Base-by-base conservation (phyloP, 495 filamentous ascomycete species). In the Talaromyces wortmannii region DNA sequence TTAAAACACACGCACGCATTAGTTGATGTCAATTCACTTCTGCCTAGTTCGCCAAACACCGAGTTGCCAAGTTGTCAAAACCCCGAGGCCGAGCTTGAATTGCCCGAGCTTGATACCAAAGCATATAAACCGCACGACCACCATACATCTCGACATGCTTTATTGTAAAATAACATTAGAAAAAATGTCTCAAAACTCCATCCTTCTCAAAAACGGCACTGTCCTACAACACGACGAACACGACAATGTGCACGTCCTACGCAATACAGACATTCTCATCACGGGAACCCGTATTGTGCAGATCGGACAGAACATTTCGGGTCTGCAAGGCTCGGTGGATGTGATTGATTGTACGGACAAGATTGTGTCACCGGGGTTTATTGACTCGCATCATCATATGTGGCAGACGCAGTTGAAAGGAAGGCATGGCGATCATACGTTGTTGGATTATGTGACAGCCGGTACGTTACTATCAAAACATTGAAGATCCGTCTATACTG, bases 321-420 rank as follows among this genome's bases (percentile, higher is more conserved):
- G 5, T 4, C 15, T 18, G 6, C 46, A 30, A 33, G 31, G 30
- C 0, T 55, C 57, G 8, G 59, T 61, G 7, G 55, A 74, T 52
- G 53, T 73, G 40, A 67, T 82, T 18, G 72, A 79, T 57, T 75
- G 68, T 43, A 75, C 66, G 0, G 61, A 69, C 54, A 78, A 78
- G 61, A 78, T 81, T 29, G 65, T 81, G 30, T 70, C 67, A 5
- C 78, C 79, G 2, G 79, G 79, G 4, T 80, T 82, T 61, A 58
- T 81, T 32, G 77, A 80, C 55, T 80, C 79, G 0, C 79, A 80
- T 56, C 70, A 72, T 17, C 79, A 82, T 64, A 63, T 75, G 12
- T 82, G 74, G 76, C 76, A 81, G 59, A 77, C 79, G 1, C 69
- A 61, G 43, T 57, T 73, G 31, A 75, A 64, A 46, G 61, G 63